Evolutionary conservation across 1,139 yeast genomes (phyloP).

Genomic region (Groenewaldozyma auringiensis): DNA sequence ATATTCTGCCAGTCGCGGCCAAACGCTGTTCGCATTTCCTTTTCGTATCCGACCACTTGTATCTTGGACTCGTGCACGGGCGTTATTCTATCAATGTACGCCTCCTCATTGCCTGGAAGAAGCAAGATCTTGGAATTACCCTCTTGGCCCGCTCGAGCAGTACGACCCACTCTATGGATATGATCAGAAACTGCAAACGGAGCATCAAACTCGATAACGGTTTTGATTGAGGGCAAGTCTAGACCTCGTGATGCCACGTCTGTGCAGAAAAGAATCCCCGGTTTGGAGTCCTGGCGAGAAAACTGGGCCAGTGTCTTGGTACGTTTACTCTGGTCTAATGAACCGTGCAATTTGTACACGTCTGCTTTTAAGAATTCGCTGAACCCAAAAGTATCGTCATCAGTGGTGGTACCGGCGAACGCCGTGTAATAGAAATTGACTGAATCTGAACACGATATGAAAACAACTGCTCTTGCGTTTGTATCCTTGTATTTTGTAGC

Average conservation of each 20-base stretch:
- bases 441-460: conserved; percentile 89
- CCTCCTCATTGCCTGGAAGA: conserved; percentile 83
- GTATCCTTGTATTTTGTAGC: conserved; percentile 29
- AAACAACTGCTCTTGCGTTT: conserved; percentile 61
- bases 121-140: conserved; percentile 75
- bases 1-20: conserved; percentile 78
- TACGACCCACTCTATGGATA: conserved; percentile 90
- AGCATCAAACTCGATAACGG: conserved; percentile 82
- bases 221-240: conserved; percentile 63
- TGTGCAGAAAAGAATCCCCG: conserved; percentile 72
- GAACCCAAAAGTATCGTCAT: conserved; percentile 15
- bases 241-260: conserved; percentile 94
- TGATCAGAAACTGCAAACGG: conserved; percentile 93
- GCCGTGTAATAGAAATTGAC: conserved; percentile 84
- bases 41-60: conserved; percentile 45
- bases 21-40: conserved; percentile 51
- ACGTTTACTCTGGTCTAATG: conserved; percentile 74
- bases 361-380: not conserved
- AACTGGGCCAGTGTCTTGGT: conserved; percentile 67
- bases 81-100: conserved; percentile 55
- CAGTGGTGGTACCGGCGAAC: conserved; percentile 34
- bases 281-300: conserved; percentile 32
- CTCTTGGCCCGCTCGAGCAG: conserved; percentile 79
- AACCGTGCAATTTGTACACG: conserved; percentile 67
- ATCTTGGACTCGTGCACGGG: conserved; percentile 60